Evolutionary conservation across 352 stramenopile genomes (phyloP).

Genomic region (Pythium brachiatum): DNA sequence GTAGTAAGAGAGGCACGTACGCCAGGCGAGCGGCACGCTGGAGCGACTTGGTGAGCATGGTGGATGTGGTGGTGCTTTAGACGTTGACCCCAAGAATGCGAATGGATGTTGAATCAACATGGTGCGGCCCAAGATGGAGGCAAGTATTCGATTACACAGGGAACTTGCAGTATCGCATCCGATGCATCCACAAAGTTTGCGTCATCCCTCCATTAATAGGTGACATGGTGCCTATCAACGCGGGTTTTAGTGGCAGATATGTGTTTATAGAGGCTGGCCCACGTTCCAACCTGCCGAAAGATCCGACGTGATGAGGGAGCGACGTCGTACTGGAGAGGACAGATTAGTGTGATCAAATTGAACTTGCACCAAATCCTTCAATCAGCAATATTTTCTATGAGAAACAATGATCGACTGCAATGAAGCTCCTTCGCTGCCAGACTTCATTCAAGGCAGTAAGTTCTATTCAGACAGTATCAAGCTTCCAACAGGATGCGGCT

Average conservation of each 20-base stretch:
- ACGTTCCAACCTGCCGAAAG: constrained; percentile 16
- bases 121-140: background rate
- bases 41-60: constrained; percentile 42
- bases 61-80: background rate
- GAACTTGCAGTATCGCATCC: background rate
- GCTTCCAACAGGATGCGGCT: too few relatives aligned
- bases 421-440: too few relatives aligned
- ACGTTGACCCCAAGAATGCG: constrained; percentile 4
- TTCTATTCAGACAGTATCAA: too few relatives aligned
- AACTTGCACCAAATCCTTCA: background rate
- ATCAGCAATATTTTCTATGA: background rate
- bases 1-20: constrained; percentile 25
- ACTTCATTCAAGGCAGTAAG: too few relatives aligned
- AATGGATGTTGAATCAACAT: constrained; percentile 16
- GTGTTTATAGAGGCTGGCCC: constrained; percentile 7
- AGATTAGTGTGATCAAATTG: constrained; percentile 5
- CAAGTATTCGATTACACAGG: background rate
- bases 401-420: background rate
- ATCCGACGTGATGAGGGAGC: constrained; percentile 17
- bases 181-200: background rate
- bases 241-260: background rate
- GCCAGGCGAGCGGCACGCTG: constrained; percentile 34
- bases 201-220: background rate
- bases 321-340: constrained; percentile 4
- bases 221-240: background rate